Evolutionary conservation across 768 basidiomycete species (phyloP).

Genomic region (Nevesoporus exiguus): DNA sequence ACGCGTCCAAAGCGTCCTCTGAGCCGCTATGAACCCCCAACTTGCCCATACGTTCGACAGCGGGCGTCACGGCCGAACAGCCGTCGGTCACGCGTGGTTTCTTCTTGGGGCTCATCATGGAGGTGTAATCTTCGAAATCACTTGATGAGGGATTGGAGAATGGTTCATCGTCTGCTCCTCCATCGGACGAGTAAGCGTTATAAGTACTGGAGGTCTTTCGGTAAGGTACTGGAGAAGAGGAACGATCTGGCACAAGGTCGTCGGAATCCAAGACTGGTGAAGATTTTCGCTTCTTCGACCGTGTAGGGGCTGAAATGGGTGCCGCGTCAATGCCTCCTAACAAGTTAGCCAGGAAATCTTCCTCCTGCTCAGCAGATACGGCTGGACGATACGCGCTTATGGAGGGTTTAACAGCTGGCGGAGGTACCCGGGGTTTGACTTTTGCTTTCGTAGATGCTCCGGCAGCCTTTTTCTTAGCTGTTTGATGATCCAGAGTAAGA

Average conservation of each 20-base stretch:
- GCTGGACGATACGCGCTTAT: constrained; percentile 80
- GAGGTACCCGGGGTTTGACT: constrained; percentile 44
- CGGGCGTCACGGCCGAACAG: constrained; percentile 46
- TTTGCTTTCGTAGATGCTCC: constrained; percentile 33
- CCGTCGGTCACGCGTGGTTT: constrained; percentile 45
- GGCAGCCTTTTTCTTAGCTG: constrained; percentile 29
- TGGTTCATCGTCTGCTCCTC: constrained; percentile 22
- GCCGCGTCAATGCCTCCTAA: constrained; percentile 66
- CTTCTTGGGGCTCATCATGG: constrained; percentile 66
- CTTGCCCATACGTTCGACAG: constrained; percentile 54
- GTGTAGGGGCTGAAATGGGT: constrained; percentile 35
- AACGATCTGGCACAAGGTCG: constrained; percentile 23
- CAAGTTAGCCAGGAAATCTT: constrained; percentile 84
- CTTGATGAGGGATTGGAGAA: constrained; percentile 39
- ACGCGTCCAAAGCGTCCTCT: constrained; percentile 47
- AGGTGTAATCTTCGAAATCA: constrained; percentile 47
- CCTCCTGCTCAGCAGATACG: constrained; percentile 75
- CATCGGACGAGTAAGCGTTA: constrained; percentile 36
- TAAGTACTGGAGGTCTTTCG: constrained; percentile 32
- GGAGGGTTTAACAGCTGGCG: constrained; percentile 50
- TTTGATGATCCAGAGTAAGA: constrained; percentile 7
- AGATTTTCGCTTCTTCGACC: constrained; percentile 66
- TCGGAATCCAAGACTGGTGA: constrained; percentile 44
- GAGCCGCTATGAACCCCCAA: constrained; percentile 56
- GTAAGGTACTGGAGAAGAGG: constrained; percentile 42